Evolutionary conservation across 2,329 filamentous ascomycete species (phyloP).

Genomic region (Hypoxylon sp.): DNA sequence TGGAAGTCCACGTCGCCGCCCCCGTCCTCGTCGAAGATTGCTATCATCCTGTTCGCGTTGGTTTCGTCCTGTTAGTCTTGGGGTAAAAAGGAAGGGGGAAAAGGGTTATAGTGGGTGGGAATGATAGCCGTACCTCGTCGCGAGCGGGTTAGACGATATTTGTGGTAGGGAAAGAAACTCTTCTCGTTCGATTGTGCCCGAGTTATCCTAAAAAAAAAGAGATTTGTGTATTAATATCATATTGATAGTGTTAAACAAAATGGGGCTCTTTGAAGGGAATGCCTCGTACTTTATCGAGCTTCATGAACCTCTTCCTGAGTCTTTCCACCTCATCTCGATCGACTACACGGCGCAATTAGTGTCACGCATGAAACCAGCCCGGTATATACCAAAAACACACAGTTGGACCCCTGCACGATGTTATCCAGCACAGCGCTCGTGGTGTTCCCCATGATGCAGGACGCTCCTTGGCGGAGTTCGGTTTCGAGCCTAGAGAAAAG

Average conservation of each 20-base stretch:
- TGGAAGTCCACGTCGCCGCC: slow-evolving; percentile 98
- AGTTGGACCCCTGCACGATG: slow-evolving; percentile 97
- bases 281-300: slow-evolving; percentile 86
- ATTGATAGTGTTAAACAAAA: no score
- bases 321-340: slow-evolving; percentile 97
- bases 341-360: slow-evolving; percentile 63
- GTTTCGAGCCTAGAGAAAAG: slow-evolving; percentile 2
- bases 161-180: slow-evolving; percentile 97
- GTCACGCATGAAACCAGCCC: slow-evolving; percentile 17
- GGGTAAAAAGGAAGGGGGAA: neutral
- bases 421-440: slow-evolving; percentile 85
- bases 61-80: neutral
- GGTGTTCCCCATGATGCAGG: slow-evolving; percentile 69
- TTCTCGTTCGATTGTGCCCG: slow-evolving; percentile 96
- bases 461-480: slow-evolving; percentile 35
- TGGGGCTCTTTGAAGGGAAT: slow-evolving; percentile 35
- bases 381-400: slow-evolving; percentile 60
- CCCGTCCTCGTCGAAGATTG: slow-evolving; percentile 98
- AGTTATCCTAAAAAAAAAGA: slow-evolving; percentile 90
- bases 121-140: slow-evolving; percentile 74
- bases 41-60: slow-evolving; percentile 79
- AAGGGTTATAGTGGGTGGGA: neutral
- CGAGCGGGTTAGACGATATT: slow-evolving; percentile 96
- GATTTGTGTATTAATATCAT: no score
- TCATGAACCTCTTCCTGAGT: slow-evolving; percentile 97